These are phyloP conservation scores for Penicillium daleae DNA, from an alignment of 495 filamentous ascomycete species.

Conservation along the genomic window DNA sequence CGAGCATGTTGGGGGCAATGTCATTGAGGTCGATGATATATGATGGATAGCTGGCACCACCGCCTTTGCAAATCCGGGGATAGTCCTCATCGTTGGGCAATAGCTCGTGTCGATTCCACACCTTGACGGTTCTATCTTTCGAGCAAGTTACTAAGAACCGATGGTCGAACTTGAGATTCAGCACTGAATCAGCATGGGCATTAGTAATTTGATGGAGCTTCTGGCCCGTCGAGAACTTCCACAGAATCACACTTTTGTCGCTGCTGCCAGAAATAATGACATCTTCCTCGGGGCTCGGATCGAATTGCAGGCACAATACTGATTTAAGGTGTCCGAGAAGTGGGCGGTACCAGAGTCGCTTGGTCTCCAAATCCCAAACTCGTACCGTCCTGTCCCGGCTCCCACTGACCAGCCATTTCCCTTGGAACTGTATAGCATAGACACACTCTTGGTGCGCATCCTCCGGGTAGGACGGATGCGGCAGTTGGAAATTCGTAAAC, in stretches of 20 bases:
- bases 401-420: slow-evolving; percentile 88
- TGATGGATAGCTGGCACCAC: slow-evolving; percentile 51
- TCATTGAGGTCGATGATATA: slow-evolving; percentile 58
- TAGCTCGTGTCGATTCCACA: slow-evolving; percentile 83
- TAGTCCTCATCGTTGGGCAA: slow-evolving; percentile 71
- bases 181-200: slow-evolving; percentile 86
- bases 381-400: slow-evolving; percentile 87
- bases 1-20: slow-evolving; percentile 49
- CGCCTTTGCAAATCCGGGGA: slow-evolving; percentile 44
- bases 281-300: slow-evolving; percentile 87
- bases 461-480: slow-evolving; percentile 75
- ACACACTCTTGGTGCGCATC: slow-evolving; percentile 93
- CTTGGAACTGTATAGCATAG: slow-evolving; percentile 87
- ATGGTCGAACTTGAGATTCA: slow-evolving; percentile 94
- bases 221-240: slow-evolving; percentile 89
- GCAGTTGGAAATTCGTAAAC: slow-evolving; percentile 85
- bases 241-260: slow-evolving; percentile 85
- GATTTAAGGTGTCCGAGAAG: slow-evolving; percentile 79
- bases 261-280: slow-evolving; percentile 93
- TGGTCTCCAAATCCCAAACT: slow-evolving; percentile 86
- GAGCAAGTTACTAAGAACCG: slow-evolving; percentile 93
- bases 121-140: slow-evolving; percentile 94
- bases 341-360: slow-evolving; percentile 71
- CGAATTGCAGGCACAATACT: slow-evolving; percentile 95
- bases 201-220: slow-evolving; percentile 69